Percentiles rank a stretch among this genome's conserved stretches.
These are phyloP conservation scores for Tricholoma saponaceum DNA, from an alignment of 768 basidiomycete species.

Conservation along the genomic window DNA sequence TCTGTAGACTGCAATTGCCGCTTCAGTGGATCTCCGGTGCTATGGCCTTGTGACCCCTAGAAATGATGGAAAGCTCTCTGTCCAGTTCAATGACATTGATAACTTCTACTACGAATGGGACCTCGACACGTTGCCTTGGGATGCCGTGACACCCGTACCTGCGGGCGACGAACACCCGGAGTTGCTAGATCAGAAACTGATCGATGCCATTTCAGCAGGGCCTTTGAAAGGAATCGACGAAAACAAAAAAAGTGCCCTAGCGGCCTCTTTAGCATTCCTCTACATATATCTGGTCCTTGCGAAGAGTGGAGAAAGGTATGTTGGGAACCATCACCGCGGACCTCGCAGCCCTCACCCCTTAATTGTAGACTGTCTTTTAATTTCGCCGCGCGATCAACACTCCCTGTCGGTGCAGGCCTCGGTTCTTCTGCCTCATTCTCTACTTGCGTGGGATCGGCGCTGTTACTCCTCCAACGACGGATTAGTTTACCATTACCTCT, in stretches of 20 bases:
- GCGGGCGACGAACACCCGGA: slow-evolving; percentile 55
- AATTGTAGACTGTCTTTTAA: slow-evolving; percentile 65
- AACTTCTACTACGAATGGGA: slow-evolving; percentile 81
- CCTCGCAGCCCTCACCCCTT: slow-evolving; percentile 12
- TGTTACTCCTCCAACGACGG: slow-evolving; percentile 72
- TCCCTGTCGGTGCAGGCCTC: slow-evolving; percentile 93
- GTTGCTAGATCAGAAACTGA: slow-evolving; percentile 65
- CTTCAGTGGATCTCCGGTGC: slow-evolving; percentile 92
- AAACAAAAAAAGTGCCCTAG: slow-evolving; percentile 33
- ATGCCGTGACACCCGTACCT: slow-evolving; percentile 51
- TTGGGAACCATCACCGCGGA: slow-evolving; percentile 14
- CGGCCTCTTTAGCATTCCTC: slow-evolving; percentile 69
- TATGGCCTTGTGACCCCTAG: slow-evolving; percentile 82
- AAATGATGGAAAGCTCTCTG: slow-evolving; percentile 64
- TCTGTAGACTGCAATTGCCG: slow-evolving; percentile 85
- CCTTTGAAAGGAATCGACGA: slow-evolving; percentile 34
- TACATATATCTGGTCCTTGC: slow-evolving; percentile 89
- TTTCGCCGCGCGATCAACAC: slow-evolving; percentile 79
- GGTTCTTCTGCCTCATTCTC: slow-evolving; percentile 98
- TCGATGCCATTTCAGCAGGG: slow-evolving; percentile 61
- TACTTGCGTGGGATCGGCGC: slow-evolving; percentile 74
- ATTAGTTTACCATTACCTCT: slow-evolving; percentile 56
- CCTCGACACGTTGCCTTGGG: slow-evolving; percentile 75
- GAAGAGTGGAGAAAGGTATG: slow-evolving; percentile 52
- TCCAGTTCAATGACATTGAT: slow-evolving; percentile 78